phyloP scores from a whole-genome alignment of 2,329 filamentous ascomycete species.

The Fusarium neocosmosporiellum region DNA sequence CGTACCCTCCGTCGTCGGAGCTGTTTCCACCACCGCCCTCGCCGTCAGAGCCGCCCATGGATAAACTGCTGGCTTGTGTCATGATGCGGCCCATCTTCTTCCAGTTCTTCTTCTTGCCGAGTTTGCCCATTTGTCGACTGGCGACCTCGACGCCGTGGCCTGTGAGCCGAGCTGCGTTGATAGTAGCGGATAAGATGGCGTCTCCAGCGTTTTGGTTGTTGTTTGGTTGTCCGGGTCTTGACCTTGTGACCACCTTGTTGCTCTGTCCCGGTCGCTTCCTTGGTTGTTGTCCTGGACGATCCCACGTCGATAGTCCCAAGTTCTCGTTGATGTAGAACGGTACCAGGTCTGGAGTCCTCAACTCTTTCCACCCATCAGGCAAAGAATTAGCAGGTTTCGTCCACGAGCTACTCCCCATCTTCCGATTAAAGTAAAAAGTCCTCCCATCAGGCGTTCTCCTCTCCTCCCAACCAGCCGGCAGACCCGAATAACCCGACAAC shows the following conservation, averaged over 20 bases:
- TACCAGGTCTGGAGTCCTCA: constrained; percentile 41
- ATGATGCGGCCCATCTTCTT: constrained; percentile 35
- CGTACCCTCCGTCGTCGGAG: constrained; percentile 7
- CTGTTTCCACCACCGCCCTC: constrained; percentile 16
- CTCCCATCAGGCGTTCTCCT: constrained; percentile 38
- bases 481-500: constrained; percentile 3
- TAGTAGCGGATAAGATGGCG: constrained; percentile 29
- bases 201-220: constrained; percentile 11
- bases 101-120: constrained; percentile 43
- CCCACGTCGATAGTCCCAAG: constrained; percentile 41
- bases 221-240: constrained; percentile 14
- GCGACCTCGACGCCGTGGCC: constrained; percentile 31
- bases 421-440: constrained; percentile 39
- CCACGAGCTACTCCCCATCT: constrained; percentile 38
- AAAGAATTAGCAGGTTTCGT: constrained; percentile 36
- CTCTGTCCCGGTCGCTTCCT: constrained; percentile 11
- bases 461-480: constrained; percentile 42
- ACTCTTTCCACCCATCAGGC: constrained; percentile 41
- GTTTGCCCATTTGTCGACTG: constrained; percentile 39
- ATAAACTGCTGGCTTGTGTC: constrained; percentile 10
- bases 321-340: constrained; percentile 44
- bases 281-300: constrained; percentile 44
- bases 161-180: constrained; percentile 35
- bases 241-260: constrained; percentile 6
- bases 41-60: constrained; percentile 5